These are phyloP conservation scores for Clarireedia sp. DNA, from an alignment of 2,329 filamentous ascomycete genomes.

Conservation along the genomic window DNA sequence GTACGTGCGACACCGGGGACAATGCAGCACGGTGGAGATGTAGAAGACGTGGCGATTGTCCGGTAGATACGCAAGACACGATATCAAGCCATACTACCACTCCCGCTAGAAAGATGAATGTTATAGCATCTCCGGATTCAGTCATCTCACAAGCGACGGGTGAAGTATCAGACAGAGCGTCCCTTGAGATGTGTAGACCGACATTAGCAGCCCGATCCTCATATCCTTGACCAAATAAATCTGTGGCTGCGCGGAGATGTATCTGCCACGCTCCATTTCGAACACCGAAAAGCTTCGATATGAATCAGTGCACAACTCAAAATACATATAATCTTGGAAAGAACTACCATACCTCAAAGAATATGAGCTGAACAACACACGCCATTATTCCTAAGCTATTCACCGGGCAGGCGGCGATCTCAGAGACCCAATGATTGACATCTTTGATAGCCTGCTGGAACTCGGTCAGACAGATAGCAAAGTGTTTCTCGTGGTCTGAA, in stretches of 20 bases:
- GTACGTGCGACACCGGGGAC: slow-evolving; percentile 29
- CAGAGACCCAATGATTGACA: slow-evolving; percentile 18
- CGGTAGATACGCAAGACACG: slow-evolving; percentile 40
- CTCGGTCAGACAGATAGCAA: slow-evolving; percentile 17
- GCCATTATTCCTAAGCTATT: slow-evolving; percentile 35
- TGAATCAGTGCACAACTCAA: slow-evolving; percentile 24
- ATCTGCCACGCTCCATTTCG: slow-evolving; percentile 19
- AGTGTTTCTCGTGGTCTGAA: slow-evolving; percentile 24
- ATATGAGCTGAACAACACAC: slow-evolving; percentile 45
- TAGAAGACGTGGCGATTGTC: slow-evolving; percentile 35
- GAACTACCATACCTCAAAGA: slow-evolving; percentile 37
- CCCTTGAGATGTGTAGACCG: slow-evolving; percentile 1
- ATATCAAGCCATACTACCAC: slow-evolving; percentile 42
- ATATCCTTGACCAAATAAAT: slow-evolving; percentile 12
- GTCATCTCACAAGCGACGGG: not conserved
- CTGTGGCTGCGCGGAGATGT: slow-evolving; percentile 22
- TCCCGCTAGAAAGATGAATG: slow-evolving; percentile 40
- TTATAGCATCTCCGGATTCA: slow-evolving; percentile 34
- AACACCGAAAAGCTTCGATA: slow-evolving; percentile 36
- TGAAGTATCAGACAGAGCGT: not conserved
- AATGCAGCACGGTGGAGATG: slow-evolving; percentile 36
- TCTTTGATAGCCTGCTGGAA: slow-evolving; percentile 21
- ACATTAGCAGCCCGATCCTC: not conserved
- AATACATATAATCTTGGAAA: slow-evolving; percentile 21
- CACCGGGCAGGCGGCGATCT: not conserved